Evolutionary conservation across 2,329 filamentous ascomycete species (phyloP).

Genomic region (Metarhizium guizhouense): DNA sequence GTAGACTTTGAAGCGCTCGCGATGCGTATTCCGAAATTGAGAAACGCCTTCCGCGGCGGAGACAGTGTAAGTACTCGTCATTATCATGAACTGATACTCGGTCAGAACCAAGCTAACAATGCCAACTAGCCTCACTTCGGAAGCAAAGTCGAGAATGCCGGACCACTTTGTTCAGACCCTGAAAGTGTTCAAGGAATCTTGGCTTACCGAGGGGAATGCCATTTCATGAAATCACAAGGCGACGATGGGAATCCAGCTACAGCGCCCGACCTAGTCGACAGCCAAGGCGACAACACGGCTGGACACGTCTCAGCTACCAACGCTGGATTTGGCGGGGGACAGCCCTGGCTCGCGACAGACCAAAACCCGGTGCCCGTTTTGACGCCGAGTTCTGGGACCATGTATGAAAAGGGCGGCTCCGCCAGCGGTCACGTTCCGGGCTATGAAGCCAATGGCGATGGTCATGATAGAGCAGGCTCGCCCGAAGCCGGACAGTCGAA

Average conservation of each 20-base stretch:
- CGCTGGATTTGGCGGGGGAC: conserved; percentile 9
- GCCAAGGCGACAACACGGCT: conserved; percentile 15
- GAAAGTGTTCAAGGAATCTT: conserved; percentile 32
- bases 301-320: neutral
- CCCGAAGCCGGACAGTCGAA: conserved; percentile 42
- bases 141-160: conserved; percentile 3
- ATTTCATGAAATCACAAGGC: conserved; percentile 30
- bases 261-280: conserved; percentile 30
- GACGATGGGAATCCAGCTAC: conserved; percentile 31
- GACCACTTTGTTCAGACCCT: conserved; percentile 23
- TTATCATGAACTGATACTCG: neutral
- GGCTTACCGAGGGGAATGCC: conserved; percentile 34
- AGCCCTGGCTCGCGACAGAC: conserved; percentile 31
- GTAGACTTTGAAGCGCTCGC: conserved; percentile 76
- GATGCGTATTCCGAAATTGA: conserved; percentile 49
- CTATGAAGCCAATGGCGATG: conserved; percentile 35
- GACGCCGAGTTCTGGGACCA: conserved; percentile 23
- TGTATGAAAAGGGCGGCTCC: conserved; percentile 24
- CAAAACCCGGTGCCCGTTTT: conserved; percentile 26
- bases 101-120: conserved; percentile 1
- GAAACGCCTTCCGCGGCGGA: conserved; percentile 42
- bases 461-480: conserved; percentile 38
- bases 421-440: conserved; percentile 19
- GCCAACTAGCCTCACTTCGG: conserved; percentile 1
- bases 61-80: conserved; percentile 36